Conservation (phyloP, 768 basidiomycete species). For the Leccinellum rugosiceps region DNA sequence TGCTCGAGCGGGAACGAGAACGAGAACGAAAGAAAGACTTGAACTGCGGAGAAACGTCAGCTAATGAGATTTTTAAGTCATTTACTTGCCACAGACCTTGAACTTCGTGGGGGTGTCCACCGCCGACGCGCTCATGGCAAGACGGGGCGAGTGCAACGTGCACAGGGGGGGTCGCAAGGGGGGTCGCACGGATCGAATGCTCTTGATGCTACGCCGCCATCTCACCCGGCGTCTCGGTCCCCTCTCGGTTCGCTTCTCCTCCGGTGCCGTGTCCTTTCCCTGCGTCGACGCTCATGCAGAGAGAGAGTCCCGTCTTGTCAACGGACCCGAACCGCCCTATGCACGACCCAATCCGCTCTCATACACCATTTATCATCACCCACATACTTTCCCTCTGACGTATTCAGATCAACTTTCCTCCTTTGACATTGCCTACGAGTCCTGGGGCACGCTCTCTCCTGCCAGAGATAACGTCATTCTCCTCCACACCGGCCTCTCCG, state of each 20-base stretch:
- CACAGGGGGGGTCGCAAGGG: not conserved
- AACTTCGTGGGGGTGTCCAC: not conserved
- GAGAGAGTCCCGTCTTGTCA: constrained; percentile 55
- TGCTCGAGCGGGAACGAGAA: constrained; percentile 61
- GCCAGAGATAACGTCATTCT: constrained; percentile 84
- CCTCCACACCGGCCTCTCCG: constrained; percentile 93
- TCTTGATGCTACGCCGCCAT: not conserved
- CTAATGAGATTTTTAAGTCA: no score
- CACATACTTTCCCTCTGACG: constrained; percentile 59
- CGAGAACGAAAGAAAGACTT: constrained; percentile 50
- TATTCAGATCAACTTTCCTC: constrained; percentile 59
- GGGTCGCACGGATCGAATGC: constrained; percentile 1
- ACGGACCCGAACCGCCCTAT: constrained; percentile 79
- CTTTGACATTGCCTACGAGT: constrained; percentile 93
- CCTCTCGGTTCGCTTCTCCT: not conserved
- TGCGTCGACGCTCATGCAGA: constrained; percentile 82
- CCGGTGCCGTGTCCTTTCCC: constrained; percentile 59
- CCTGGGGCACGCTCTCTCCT: constrained; percentile 89
- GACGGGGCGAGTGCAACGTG: not conserved
- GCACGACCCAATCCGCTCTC: constrained; percentile 72
- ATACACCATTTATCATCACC: constrained; percentile 68
- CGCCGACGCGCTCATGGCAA: not conserved
- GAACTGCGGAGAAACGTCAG: constrained; percentile 32
- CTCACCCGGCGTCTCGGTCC: not conserved
- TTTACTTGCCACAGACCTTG: no score